Evolutionary conservation across 306 rosid species (phyloP).

Genomic region (Fragaria iinumae): DNA sequence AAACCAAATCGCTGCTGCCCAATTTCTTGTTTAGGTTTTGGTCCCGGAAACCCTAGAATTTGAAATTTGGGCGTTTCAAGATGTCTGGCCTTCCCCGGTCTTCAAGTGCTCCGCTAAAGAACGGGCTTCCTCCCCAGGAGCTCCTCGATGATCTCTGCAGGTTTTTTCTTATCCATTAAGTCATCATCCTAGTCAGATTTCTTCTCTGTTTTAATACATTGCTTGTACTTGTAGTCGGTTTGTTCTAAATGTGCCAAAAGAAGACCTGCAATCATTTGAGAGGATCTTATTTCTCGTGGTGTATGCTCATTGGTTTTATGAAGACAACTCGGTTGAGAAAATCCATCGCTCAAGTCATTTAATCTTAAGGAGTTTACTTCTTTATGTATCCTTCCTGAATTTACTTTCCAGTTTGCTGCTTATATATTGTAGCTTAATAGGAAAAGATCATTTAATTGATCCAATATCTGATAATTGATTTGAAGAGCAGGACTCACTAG

Average conservation of each 20-base stretch:
- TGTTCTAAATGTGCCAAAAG: constrained; percentile 93
- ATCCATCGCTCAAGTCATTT: constrained; percentile 93
- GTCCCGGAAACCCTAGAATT: too few species aligned
- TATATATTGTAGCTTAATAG: too few species aligned
- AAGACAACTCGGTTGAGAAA: constrained; percentile 96
- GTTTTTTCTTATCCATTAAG: too few species aligned
- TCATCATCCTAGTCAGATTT: too few species aligned
- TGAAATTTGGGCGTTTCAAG: too few species aligned
- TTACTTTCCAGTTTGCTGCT: too few species aligned
- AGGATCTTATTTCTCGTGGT: constrained; percentile 94
- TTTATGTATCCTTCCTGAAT: constrained; percentile 41
- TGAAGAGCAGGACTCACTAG: not conserved
- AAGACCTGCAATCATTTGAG: constrained; percentile 96
- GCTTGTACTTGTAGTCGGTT: constrained; percentile 66
- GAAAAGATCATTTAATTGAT: too few species aligned
- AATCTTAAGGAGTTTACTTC: constrained; percentile 92
- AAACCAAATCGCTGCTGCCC: too few species aligned
- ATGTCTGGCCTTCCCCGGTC: constrained; percentile 72
- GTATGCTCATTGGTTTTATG: constrained; percentile 99
- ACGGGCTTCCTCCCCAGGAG: constrained; percentile 82
- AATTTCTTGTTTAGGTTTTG: too few species aligned
- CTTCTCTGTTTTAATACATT: not conserved
- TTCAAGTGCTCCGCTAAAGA: constrained; percentile 60
- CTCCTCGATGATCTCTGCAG: constrained; percentile 88
- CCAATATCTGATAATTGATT: not conserved